Evolutionary conservation across 805 yeast genomes (phyloP).

Genomic region (Spathaspora arborariae): DNA sequence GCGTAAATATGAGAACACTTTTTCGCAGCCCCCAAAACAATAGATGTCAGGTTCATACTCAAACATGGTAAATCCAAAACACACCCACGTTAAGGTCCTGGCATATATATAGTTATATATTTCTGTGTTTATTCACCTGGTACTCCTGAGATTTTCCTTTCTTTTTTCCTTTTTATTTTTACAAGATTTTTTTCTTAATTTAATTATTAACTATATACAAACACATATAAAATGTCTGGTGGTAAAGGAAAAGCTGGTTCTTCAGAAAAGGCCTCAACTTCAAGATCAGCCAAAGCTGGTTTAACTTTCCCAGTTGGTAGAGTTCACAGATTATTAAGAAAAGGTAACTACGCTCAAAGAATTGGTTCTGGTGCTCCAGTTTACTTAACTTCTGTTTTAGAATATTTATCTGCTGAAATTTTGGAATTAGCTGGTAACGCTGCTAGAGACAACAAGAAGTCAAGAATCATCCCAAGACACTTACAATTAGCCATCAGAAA

Average conservation of each 20-base stretch:
- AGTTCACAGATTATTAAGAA: slow-evolving; percentile 49
- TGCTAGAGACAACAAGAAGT: slow-evolving; percentile 50
- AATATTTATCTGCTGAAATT: slow-evolving; percentile 48
- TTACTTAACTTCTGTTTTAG: slow-evolving; percentile 47
- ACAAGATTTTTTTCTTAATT: neutral
- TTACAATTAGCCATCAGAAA: slow-evolving; percentile 51
- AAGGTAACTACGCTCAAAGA: slow-evolving; percentile 50
- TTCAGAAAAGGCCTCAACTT: slow-evolving; percentile 45
- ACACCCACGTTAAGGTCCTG: no score
- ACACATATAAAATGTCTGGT: slow-evolving; percentile 25
- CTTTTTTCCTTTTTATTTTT: slow-evolving; percentile 1
- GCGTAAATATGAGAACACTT: neutral
- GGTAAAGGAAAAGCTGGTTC: slow-evolving; percentile 45
- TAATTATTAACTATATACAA: slow-evolving; percentile 2
- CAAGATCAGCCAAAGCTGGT: slow-evolving; percentile 49
- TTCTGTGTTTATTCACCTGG: neutral
- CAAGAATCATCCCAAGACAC: slow-evolving; percentile 51
- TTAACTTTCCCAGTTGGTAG: slow-evolving; percentile 50
- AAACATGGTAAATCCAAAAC: no score
- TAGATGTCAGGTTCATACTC: neutral
- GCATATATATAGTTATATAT: slow-evolving; percentile 2
- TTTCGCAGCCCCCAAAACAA: neutral
- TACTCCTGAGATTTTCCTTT: no score
- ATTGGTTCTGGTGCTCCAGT: slow-evolving; percentile 53
- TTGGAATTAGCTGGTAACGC: slow-evolving; percentile 52